Percentiles rank a stretch among this genome's conserved stretches.
Evolutionary conservation across 805 yeast species (phyloP).

Genomic region (Kodamaea lidongshanica): DNA sequence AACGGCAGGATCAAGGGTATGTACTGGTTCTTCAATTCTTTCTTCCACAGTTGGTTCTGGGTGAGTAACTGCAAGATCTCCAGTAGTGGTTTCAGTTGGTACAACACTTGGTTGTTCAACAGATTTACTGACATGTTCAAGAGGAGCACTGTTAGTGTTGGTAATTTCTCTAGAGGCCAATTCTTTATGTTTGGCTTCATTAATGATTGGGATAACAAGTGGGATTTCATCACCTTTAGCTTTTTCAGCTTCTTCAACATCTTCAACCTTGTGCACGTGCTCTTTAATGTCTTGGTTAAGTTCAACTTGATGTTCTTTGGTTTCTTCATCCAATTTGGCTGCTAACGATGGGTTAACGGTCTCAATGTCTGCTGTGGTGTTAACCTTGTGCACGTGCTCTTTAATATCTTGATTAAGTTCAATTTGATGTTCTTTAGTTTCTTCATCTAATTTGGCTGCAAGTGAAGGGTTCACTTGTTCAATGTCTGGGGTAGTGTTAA

Average conservation of each 20-base stretch:
- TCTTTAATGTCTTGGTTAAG: too few species aligned
- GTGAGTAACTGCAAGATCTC: constrained; percentile 1
- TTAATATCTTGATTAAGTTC: constrained; percentile 4
- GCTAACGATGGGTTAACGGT: too few species aligned
- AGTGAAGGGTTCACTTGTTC: constrained; percentile 5
- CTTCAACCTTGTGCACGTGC: constrained; percentile 2
- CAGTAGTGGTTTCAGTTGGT: background rate
- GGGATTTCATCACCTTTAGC: too few species aligned
- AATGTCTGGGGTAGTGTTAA: constrained; percentile 7
- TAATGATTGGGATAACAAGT: too few species aligned
- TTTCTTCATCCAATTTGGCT: too few species aligned
- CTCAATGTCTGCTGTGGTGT: too few species aligned
- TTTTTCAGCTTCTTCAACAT: constrained; percentile 1
- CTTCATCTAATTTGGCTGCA: constrained; percentile 4
- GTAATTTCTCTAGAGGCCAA: too few species aligned
- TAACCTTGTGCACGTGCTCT: constrained; percentile 3
- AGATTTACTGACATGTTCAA: background rate
- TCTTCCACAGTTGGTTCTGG: constrained; percentile 4
- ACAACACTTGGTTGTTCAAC: too few species aligned
- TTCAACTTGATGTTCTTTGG: too few species aligned
- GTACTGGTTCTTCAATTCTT: constrained; percentile 2
- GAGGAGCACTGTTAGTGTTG: too few species aligned
- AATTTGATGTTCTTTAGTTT: constrained; percentile 4
- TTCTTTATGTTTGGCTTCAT: too few species aligned
- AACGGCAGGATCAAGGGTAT: constrained; percentile 6